Evolutionary conservation across 2,329 filamentous ascomycete genomes (phyloP).

Genomic region (Sporothrix phasma): DNA sequence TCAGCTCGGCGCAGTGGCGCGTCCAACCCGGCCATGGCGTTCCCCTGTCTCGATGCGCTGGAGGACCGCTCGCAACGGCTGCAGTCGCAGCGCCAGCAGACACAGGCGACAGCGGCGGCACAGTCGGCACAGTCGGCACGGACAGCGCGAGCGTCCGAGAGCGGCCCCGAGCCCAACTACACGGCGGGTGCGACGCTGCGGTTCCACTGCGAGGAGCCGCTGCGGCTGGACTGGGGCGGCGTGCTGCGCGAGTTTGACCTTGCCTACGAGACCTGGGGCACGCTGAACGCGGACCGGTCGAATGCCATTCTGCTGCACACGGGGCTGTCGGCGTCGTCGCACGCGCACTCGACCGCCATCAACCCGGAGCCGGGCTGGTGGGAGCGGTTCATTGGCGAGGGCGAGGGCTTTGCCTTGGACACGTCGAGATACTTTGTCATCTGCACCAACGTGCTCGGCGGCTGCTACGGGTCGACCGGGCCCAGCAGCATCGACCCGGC

Average conservation of each 20-base stretch:
- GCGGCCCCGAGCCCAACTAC: conserved; percentile 87
- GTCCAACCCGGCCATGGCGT: conserved; percentile 78
- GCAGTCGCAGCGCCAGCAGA: conserved; percentile 43
- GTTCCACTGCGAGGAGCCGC: conserved; percentile 62
- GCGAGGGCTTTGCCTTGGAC: conserved; percentile 57
- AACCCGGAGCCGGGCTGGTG: conserved; percentile 94
- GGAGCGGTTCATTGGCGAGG: conserved; percentile 95
- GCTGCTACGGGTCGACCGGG: conserved; percentile 92
- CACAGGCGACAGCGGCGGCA: conserved; percentile 32
- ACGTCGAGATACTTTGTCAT: conserved; percentile 88
- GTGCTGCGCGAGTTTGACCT: conserved; percentile 81
- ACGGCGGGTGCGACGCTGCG: conserved; percentile 75
- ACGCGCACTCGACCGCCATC: conserved; percentile 79
- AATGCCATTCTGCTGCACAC: conserved; percentile 92
- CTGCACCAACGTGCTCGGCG: conserved; percentile 92
- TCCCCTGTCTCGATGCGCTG: conserved; percentile 79
- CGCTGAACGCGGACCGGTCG: conserved; percentile 64
- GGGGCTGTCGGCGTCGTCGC: conserved; percentile 90
- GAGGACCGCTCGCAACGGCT: conserved; percentile 53
- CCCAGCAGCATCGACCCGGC: conserved; percentile 81
- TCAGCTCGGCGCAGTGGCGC: conserved; percentile 30
- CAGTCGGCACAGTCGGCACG: conserved; percentile 33
- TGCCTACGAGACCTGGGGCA: conserved; percentile 89
- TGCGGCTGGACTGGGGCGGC: conserved; percentile 90
- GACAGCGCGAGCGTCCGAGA: conserved; percentile 34